Evolutionary conservation across 805 yeast genomes (phyloP).

Genomic region (Maudiozyma saulgeensis): DNA sequence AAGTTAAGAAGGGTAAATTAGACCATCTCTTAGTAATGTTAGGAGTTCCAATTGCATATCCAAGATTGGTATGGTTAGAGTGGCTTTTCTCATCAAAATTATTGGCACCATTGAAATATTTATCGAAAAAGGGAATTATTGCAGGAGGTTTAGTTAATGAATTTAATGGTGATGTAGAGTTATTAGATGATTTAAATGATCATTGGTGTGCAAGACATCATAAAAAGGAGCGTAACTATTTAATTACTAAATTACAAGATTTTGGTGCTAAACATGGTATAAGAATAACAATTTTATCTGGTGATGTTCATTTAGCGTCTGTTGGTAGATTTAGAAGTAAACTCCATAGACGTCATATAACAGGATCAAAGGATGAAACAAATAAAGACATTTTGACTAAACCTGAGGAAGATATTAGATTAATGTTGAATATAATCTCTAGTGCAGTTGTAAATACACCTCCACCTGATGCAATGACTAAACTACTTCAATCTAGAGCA

Average conservation of each 20-base stretch:
- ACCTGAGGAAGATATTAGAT: constrained; percentile 64
- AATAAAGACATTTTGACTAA: constrained; percentile 33
- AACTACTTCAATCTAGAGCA: constrained; percentile 56
- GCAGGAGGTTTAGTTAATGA: constrained; percentile 75
- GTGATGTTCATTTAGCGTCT: constrained; percentile 89
- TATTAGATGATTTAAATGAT: constrained; percentile 86
- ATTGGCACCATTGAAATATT: constrained; percentile 52
- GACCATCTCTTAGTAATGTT: constrained; percentile 75
- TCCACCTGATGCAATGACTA: constrained; percentile 83
- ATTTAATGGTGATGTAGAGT: constrained; percentile 85
- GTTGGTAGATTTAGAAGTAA: constrained; percentile 66
- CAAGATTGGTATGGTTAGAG: constrained; percentile 88
- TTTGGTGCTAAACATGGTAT: constrained; percentile 57
- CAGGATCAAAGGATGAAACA: constrained; percentile 26
- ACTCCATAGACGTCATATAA: constrained; percentile 35
- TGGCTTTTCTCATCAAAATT: constrained; percentile 52
- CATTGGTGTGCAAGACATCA: constrained; percentile 94
- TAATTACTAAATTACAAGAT: constrained; percentile 51
- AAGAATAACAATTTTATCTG: constrained; percentile 76
- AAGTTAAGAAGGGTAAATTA: constrained; percentile 43
- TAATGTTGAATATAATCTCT: constrained; percentile 74
- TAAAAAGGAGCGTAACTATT: constrained; percentile 70
- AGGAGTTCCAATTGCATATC: constrained; percentile 93
- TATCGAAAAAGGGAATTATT: constrained; percentile 53
- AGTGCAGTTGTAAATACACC: constrained; percentile 91